Base-by-base conservation (phyloP, 139 green algal species). In the Coccomyxa sp. region DNA sequence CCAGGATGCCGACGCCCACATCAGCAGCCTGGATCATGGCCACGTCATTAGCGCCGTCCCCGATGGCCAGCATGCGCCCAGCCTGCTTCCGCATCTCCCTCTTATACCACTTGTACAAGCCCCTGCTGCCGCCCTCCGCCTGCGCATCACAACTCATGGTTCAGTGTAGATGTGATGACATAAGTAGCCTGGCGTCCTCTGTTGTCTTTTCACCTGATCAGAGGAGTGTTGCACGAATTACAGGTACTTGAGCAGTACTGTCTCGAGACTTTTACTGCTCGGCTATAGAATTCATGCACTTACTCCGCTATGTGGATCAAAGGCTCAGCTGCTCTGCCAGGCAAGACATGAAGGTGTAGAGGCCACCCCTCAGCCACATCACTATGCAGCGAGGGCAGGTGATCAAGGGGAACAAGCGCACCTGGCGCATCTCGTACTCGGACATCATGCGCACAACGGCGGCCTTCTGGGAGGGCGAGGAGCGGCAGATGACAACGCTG, bases 31-130 rank as follows among this genome's bases (percentile, higher is more conserved):
- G 88, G 81, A 91, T 86, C 97, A 99, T 99, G 83, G 94, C 94
- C 74, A 99, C 97, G 86, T 99, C 97, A 80, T 99, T 99, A 75
- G 97, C 97, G 63, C 97, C 97, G 86, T 99, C 97, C 4, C 97
- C 97, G 27, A 99, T 98, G 82, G 91, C 93, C 58, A 99, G 92
- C 86, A 98, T 99, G 15, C 95, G 93, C 51, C 85, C 86, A 77
- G 87, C 63, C 79, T 76, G 63, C 79, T 82, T 82, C 27, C 60
- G 59, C 79, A 82, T 76, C 31, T 84, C 79, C 0, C 79, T 38
- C 59, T 81, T 83, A 58, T 82, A 59, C 31, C 60, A 84, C 0
- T 58, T 28, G 21, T 57, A 15, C 13, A 84, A 21, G 13, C 83
- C 83, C 71, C 58, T 84, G 23, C 38, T 77, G 30, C 79, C 74